Conservation (phyloP, 1,284 basidiomycete species). For the Moesziomyces sp. region DNA sequence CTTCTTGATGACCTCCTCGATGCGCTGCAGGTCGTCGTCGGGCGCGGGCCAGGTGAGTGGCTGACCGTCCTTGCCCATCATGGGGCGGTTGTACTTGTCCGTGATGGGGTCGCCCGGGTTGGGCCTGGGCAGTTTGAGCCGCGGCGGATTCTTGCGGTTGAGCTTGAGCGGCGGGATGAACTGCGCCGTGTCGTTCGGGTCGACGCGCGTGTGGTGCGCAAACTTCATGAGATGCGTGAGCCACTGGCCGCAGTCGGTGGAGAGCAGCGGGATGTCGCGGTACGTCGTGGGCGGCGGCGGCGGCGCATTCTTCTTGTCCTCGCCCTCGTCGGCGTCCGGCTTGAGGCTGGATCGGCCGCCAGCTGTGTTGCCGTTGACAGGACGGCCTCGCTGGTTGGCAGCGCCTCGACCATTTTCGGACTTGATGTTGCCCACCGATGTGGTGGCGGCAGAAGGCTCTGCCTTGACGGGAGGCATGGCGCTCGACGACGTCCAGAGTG, state of each 20-base stretch:
- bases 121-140: conserved; percentile 58
- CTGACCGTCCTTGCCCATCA: conserved; percentile 56
- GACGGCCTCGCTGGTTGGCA: conserved; percentile 10
- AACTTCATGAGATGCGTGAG: conserved; percentile 64
- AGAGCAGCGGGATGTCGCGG: conserved; percentile 65
- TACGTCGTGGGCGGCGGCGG: conserved; percentile 55
- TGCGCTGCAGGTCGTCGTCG: conserved; percentile 48
- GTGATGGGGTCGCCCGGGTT: conserved; percentile 60
- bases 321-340: conserved; percentile 24
- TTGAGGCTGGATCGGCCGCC: conserved; percentile 23
- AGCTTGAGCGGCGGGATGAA: conserved; percentile 65
- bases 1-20: conserved; percentile 46
- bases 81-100: conserved; percentile 58
- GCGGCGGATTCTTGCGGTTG: conserved; percentile 65
- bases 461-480: conserved; percentile 49
- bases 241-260: conserved; percentile 46
- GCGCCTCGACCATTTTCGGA: conserved; percentile 20
- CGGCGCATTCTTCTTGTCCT: conserved; percentile 35
- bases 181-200: conserved; percentile 58
- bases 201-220: conserved; percentile 59
- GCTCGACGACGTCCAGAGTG: no score
- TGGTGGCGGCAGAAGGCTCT: conserved; percentile 15
- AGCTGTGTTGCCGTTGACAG: conserved; percentile 18
- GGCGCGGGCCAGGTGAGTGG: conserved; percentile 55
- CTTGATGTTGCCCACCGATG: conserved; percentile 23